Evolutionary conservation across 305 asterid genomes (phyloP).

Genomic region (Solanum hybrid): DNA sequence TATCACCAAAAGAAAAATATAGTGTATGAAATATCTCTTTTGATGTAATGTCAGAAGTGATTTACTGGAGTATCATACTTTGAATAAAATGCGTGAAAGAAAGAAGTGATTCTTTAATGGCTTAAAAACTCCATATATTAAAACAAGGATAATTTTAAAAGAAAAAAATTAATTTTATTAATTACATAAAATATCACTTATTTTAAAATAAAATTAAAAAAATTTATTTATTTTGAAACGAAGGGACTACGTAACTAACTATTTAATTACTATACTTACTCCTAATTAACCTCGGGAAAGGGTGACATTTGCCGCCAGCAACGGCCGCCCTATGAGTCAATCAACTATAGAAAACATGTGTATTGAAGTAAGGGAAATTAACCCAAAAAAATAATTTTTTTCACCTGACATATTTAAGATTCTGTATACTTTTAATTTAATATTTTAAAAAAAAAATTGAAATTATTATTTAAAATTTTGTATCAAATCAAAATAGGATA

Average conservation of each 20-base stretch:
- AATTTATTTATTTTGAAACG: neutral
- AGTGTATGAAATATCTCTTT: no score
- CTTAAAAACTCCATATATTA: neutral
- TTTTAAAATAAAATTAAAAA: neutral
- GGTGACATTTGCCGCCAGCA: neutral
- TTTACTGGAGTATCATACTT: neutral
- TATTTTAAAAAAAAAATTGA: no score
- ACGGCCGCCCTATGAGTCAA: neutral
- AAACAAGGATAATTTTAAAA: neutral
- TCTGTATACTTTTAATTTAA: neutral
- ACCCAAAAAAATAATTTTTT: neutral
- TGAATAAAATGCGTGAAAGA: neutral
- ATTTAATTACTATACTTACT: neutral
- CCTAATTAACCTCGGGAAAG: neutral
- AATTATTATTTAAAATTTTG: no score
- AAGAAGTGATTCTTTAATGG: neutral
- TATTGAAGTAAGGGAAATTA: neutral
- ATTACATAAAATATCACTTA: neutral
- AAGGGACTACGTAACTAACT: neutral
- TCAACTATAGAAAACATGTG: neutral
- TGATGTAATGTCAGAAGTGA: no score
- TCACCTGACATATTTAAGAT: neutral
- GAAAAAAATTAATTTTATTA: no score
- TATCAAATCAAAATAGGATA: neutral
- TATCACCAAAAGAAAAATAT: neutral